These are phyloP conservation scores for Cutaneotrichosporon dermatis DNA, from an alignment of 1,284 basidiomycete genomes.

Conservation along the genomic window DNA sequence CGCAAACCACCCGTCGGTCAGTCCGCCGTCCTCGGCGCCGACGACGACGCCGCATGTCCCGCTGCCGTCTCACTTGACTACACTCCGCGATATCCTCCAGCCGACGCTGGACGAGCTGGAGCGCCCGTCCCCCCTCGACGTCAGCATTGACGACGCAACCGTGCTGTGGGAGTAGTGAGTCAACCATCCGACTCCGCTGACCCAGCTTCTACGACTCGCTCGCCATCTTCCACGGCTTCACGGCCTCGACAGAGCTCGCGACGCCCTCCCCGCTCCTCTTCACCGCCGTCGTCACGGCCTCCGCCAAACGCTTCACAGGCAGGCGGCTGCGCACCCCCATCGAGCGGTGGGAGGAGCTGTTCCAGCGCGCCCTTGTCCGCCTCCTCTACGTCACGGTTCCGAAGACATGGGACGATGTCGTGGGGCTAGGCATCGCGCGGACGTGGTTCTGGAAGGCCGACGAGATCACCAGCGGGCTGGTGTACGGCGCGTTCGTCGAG, in stretches of 20 bases:
- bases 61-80: slow-evolving; percentile 5
- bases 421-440: slow-evolving; percentile 20
- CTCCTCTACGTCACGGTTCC: slow-evolving; percentile 15
- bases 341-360: slow-evolving; percentile 19
- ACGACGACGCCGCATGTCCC: not conserved
- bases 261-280: slow-evolving; percentile 20
- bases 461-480: slow-evolving; percentile 17
- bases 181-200: not conserved
- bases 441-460: slow-evolving; percentile 24
- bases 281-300: slow-evolving; percentile 17
- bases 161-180: slow-evolving; percentile 21
- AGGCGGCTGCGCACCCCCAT: slow-evolving; percentile 4
- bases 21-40: not conserved
- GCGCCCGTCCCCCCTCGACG: slow-evolving; percentile 10
- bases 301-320: slow-evolving; percentile 11
- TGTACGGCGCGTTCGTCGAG: slow-evolving; percentile 18
- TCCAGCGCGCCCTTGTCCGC: slow-evolving; percentile 18
- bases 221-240: slow-evolving; percentile 23
- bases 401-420: slow-evolving; percentile 22
- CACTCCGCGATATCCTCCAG: slow-evolving; percentile 11
- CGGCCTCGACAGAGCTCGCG: slow-evolving; percentile 12
- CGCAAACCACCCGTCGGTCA: not conserved
- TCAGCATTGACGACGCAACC: slow-evolving; percentile 17
- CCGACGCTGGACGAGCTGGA: slow-evolving; percentile 12
- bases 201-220: slow-evolving; percentile 21